Percentiles rank a stretch among this genome's conserved stretches.
phyloP scores from a whole-genome alignment of 2,329 filamentous ascomycete species.

The Fusarium succisae region DNA sequence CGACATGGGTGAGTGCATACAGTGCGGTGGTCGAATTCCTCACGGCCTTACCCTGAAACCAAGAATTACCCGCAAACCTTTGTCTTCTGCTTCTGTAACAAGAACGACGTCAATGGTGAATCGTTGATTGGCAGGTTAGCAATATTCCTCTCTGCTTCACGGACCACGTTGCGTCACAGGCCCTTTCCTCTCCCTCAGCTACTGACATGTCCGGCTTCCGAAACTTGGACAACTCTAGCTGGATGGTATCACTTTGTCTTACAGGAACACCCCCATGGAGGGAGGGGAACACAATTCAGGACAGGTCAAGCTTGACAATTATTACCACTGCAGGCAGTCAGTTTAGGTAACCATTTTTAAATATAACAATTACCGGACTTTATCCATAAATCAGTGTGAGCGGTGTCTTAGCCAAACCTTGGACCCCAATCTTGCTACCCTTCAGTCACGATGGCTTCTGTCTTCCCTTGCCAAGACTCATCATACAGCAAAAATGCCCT shows the following conservation, averaged over 20 bases:
- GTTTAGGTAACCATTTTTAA: background rate
- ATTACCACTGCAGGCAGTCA: background rate
- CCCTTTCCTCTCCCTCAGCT: background rate
- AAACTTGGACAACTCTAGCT: background rate
- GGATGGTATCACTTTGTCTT: constrained; percentile 14
- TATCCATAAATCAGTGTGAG: background rate
- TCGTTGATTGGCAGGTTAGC: background rate
- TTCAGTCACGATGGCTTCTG: background rate
- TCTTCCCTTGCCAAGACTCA: constrained; percentile 7
- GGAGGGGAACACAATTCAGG: background rate
- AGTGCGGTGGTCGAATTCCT: background rate
- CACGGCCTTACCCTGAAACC: constrained; percentile 7
- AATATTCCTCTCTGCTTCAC: background rate
- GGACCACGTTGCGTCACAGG: constrained; percentile 10
- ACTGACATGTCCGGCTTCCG: background rate
- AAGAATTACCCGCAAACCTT: background rate
- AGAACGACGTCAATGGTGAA: background rate
- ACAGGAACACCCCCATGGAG: background rate
- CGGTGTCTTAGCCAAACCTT: background rate
- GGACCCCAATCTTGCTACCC: background rate
- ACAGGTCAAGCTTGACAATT: background rate
- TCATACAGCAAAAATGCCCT: background rate
- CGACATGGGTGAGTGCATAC: constrained; percentile 4
- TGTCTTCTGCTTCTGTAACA: background rate
- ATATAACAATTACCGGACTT: background rate